Evolutionary conservation across 306 rosid species (phyloP), one percentile per base, ranked within the genome.

Genomic region (Abrus pulchellus): DNA sequence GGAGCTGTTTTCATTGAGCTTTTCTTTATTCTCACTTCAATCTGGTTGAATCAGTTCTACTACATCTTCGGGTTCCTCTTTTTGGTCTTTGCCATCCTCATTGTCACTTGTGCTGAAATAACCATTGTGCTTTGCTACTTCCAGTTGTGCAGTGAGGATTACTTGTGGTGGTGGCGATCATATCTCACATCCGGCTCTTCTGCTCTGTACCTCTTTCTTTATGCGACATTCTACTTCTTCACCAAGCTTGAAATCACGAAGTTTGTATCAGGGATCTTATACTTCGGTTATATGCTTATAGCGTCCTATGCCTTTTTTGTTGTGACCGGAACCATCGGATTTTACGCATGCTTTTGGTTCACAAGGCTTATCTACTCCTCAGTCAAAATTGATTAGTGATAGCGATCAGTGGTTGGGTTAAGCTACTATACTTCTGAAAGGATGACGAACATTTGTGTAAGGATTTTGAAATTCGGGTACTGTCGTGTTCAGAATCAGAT

Each of bases 1-100:
- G 98, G 98, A 72, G 98, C 97, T 6, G 99, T 94, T 72, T 95
- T 95, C 89, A 95, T 95, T 5, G 99, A 95, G 83, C 95, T 95
- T 50, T 95, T 95, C 95, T 95, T 95, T 85, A 91, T 95, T 81
- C 97, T 95, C 69, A 95, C 99, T 68, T 95, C 99, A 5, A 95
- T 95, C 65, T 95, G 99, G 99, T 81, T 95, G 92, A 95, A 95
- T 86, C 99, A 95, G 86, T 95, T 95, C 68, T 95, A 95, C 89
- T 93, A 95, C 90, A 95, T 95, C 84, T 95, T 95, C 12, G 99
- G 99, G 3, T 95, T 95, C 90, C 97, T 95, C 79, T 95, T 93
- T 81, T 83, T 95, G 93, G 99, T 95, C 78, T 93, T 95, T 57
- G 34, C 73, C 73, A 95, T 95, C 89, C 97, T 95, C 70, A 54